Evolutionary conservation across 345 rosid species (phyloP).

Genomic region (Toxicodendron radicans): DNA sequence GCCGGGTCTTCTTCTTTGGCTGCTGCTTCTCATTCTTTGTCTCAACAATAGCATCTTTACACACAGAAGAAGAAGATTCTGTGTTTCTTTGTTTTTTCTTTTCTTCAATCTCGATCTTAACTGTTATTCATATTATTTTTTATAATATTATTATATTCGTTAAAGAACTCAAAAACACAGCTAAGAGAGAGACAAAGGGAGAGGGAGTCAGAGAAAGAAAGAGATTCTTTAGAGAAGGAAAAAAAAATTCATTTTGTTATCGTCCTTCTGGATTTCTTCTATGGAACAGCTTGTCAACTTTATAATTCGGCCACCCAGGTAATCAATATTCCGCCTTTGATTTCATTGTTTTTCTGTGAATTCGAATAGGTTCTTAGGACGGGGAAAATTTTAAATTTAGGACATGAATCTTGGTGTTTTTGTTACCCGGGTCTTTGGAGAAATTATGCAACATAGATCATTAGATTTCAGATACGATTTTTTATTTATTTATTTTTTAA

Average conservation of each 20-base stretch:
- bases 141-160: not conserved
- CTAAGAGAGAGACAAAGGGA: conserved; percentile 16
- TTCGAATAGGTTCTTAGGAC: conserved; percentile 16
- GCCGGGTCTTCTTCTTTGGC: not conserved
- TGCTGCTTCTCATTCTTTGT: conserved; percentile 5
- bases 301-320: conserved; percentile 98
- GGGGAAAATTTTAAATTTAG: not conserved
- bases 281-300: conserved; percentile 97
- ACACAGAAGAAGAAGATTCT: not conserved
- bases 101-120: conserved; percentile 3
- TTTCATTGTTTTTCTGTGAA: not conserved
- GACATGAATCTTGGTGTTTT: conserved; percentile 5
- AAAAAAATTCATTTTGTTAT: conserved; percentile 5
- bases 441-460: conserved; percentile 10
- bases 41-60: conserved; percentile 13
- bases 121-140: not conserved
- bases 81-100: not conserved
- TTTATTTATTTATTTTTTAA: too few species aligned
- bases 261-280: conserved; percentile 24
- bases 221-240: not conserved
- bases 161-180: not conserved
- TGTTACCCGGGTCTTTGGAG: not conserved
- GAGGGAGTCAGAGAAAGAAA: too few species aligned
- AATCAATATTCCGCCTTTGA: conserved; percentile 4
- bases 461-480: conserved; percentile 19